Conservation (phyloP, 768 basidiomycete species). For the Collybia sp. region DNA sequence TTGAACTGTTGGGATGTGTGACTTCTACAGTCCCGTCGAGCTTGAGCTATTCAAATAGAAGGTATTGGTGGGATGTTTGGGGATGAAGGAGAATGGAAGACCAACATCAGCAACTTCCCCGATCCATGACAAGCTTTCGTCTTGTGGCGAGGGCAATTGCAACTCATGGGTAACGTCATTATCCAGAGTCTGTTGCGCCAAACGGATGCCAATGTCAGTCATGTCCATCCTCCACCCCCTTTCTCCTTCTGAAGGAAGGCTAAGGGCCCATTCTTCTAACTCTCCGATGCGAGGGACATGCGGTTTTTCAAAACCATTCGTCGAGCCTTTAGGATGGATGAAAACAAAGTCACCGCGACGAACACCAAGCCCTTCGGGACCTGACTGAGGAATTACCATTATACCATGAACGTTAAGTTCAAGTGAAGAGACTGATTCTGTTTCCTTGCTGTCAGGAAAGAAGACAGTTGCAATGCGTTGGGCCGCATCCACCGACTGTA, state of each 20-base stretch:
- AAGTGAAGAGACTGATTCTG: conserved; percentile 73
- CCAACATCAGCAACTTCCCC: conserved; percentile 80
- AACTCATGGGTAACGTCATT: too few relatives aligned
- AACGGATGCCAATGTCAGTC: conserved; percentile 54
- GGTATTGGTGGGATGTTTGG: conserved; percentile 5
- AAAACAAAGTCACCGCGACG: conserved; percentile 83
- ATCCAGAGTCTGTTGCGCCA: conserved; percentile 33
- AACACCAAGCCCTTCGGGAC: conserved; percentile 68
- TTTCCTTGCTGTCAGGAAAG: conserved; percentile 45
- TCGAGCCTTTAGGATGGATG: conserved; percentile 62
- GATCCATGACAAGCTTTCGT: conserved; percentile 63
- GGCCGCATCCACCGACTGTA: conserved; percentile 70
- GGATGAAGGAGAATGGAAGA: conserved; percentile 7
- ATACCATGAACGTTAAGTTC: conserved; percentile 86
- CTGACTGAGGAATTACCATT: conserved; percentile 30
- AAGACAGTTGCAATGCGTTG: conserved; percentile 69
- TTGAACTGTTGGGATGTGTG: conserved; percentile 55
- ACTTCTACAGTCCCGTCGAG: conserved; percentile 73
- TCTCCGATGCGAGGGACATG: conserved; percentile 83
- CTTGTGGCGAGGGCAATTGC: conserved; percentile 6
- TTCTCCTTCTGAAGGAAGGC: conserved; percentile 46
- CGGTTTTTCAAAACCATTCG: conserved; percentile 67
- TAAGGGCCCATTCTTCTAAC: conserved; percentile 74
- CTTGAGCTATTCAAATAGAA: conserved; percentile 54
- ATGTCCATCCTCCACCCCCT: conserved; percentile 74